These are phyloP conservation scores for Vigna mungo DNA, from an alignment of 306 rosid genomes.

Conservation along the genomic window DNA sequence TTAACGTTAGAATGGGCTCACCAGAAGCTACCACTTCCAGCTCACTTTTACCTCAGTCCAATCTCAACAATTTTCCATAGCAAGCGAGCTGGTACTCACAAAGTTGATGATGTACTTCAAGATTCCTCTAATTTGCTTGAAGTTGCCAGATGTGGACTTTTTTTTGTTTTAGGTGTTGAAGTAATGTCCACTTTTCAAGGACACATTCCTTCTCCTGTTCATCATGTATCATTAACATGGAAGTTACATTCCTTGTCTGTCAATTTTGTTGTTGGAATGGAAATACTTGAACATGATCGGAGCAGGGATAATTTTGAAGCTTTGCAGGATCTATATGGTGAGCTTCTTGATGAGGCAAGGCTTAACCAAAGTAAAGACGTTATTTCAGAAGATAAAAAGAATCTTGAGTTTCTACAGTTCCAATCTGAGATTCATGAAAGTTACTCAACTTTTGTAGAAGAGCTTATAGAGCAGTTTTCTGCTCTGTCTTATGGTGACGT, in stretches of 20 bases:
- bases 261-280: constrained; percentile 85
- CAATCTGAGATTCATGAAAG: constrained; percentile 78
- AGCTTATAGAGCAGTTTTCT: constrained; percentile 89
- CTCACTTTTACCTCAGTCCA: constrained; percentile 84
- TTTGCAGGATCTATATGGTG: constrained; percentile 89
- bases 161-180: constrained; percentile 87
- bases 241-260: constrained; percentile 89
- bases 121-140: constrained; percentile 61
- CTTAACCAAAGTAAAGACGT: constrained; percentile 39
- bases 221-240: constrained; percentile 79
- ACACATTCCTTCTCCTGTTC: constrained; percentile 70
- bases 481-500: constrained; percentile 87
- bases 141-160: constrained; percentile 81
- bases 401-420: constrained; percentile 67
- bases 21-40: constrained; percentile 92
- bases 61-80: constrained; percentile 68
- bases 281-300: constrained; percentile 73
- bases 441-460: constrained; percentile 77
- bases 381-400: constrained; percentile 43
- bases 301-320: constrained; percentile 74
- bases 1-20: constrained; percentile 78
- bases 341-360: constrained; percentile 69
- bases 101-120: constrained; percentile 47
- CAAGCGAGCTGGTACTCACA: constrained; percentile 60
- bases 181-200: constrained; percentile 70